Base-by-base conservation (phyloP, 352 stramenopile genomes). In the Phytopythium vexans region DNA sequence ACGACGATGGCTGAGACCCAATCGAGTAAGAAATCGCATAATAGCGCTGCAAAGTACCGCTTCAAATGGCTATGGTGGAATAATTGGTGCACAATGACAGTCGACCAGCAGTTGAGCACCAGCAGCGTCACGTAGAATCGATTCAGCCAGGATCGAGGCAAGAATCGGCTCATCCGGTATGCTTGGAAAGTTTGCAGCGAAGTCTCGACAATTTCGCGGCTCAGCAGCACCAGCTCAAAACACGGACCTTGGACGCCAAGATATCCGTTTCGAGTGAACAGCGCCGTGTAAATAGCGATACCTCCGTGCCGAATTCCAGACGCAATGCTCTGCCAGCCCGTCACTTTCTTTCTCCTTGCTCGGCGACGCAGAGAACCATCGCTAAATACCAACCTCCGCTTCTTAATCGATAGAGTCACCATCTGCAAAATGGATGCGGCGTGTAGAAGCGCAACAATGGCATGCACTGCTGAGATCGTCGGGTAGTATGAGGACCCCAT, bases 91-190 rank as follows among this genome's bases (percentile, higher is more conserved):
- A 78, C 53, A 14, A 69, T 46, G n/a, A 61, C 61, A 1, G 64
- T 58, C 1, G 56, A 72, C 69, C 65, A 75, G 34, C 69, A 73
- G 38, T 73, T 75, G 6, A 69, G 21, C 39, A 71, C 52, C 1
- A 78, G 44, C 9, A 75, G 48, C 3, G 33, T 14, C 2, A 71
- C 66, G 41, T 70, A 73, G 10, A 74, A 64, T 9, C 69, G 59
- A n/a, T 79, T 70, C 8, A 79, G 48, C 54, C 63, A 73, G 9
- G 64, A 15, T n/a, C 56, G 58, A 15, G 64, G 60, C 0, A 72
- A 37, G 11, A 64, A 57, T 15, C 31, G 42, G 44, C 66, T 76
- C 54, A 79, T 63, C 0, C 60, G 58, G 8, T 67, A 63, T 10
- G 63, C 63, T 46, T 79, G 60, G 36, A 41, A 42, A 2, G 60